Evolutionary conservation across 805 yeast species (phyloP), one percentile per base, ranked within the genome.

Genomic region (Lachancea meyersii): DNA sequence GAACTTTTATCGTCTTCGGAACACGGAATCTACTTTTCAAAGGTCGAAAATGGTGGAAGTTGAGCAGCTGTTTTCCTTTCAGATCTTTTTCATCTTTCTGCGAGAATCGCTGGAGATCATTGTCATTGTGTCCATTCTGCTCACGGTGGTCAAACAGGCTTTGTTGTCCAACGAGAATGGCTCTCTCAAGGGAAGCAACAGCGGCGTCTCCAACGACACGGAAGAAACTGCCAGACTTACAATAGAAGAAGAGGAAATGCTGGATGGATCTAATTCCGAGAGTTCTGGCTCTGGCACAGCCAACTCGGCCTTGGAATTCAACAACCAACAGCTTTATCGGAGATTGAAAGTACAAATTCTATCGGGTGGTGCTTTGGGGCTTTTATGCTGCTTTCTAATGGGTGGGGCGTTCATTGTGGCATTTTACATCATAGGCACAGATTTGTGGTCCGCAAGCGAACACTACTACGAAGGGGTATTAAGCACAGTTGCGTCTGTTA

Each of bases 391-490:
- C 55, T 58, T 84, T 44, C 44, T 82, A 4, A 73, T 88, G 26
- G 97, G 97, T 3, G 76, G 80, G 3, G 60, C 76, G 0, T 83
- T 88, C 57, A 77, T 88, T 24, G 64, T 72, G 9, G 69, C 80
- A 4, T 88, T 88, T 61, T 86, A 87, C 55, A 58, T 79, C 35
- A 65, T 89, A 23, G 96, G 96, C 13, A 77, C 80, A 20, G 94
- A 88, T 64, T 66, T 86, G 41, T 88, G 96, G 96, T 76, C 89
- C 7, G 67, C 79, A 46, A 82, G 96, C 31, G 97, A 88, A 60
- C 78, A 93, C 54, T 71, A 86, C 41, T 88, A 95, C 85, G 97
- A 88, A 59, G 95, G 95, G 6, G 64, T 80, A 1, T 79, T 88
- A 57, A 82, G 91, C 52, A 70, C 89, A 11, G 60, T 87, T 23